These are phyloP conservation scores for Apocynum venetum DNA, from an alignment of 257 asterid species.

Conservation along the genomic window DNA sequence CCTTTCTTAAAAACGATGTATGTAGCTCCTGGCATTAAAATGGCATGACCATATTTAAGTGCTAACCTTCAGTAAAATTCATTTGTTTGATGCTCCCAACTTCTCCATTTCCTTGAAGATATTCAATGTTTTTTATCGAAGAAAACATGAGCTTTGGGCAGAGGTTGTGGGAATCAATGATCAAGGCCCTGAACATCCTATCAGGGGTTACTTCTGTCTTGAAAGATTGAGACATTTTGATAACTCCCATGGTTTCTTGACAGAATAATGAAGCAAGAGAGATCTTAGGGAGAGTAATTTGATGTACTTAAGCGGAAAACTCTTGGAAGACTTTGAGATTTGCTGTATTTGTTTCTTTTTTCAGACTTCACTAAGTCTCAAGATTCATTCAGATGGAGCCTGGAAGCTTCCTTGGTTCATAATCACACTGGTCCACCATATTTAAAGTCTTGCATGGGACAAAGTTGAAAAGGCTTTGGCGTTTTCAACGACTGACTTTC, in stretches of 20 bases:
- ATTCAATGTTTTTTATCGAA: slow-evolving; percentile 29
- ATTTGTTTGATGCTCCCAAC: slow-evolving; percentile 34
- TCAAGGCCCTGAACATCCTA: slow-evolving; percentile 35
- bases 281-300: neutral
- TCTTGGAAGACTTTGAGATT: no score
- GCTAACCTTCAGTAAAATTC: slow-evolving; percentile 34
- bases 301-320: neutral
- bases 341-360: no score
- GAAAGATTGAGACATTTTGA: slow-evolving; percentile 48
- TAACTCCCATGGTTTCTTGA: slow-evolving; percentile 32
- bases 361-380: no score
- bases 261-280: neutral
- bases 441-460: neutral
- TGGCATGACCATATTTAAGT: neutral
- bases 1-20: neutral
- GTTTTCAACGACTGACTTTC: neutral
- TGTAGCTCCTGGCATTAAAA: neutral
- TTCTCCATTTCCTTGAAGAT: slow-evolving; percentile 28
- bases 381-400: neutral
- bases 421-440: neutral
- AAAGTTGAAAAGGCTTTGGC: neutral
- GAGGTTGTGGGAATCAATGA: slow-evolving; percentile 34
- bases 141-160: slow-evolving; percentile 33
- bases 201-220: slow-evolving; percentile 32
- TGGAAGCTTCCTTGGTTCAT: neutral